Evolutionary conservation across 2,329 filamentous ascomycete species (phyloP).

Genomic region (Chaetomium strumarium): DNA sequence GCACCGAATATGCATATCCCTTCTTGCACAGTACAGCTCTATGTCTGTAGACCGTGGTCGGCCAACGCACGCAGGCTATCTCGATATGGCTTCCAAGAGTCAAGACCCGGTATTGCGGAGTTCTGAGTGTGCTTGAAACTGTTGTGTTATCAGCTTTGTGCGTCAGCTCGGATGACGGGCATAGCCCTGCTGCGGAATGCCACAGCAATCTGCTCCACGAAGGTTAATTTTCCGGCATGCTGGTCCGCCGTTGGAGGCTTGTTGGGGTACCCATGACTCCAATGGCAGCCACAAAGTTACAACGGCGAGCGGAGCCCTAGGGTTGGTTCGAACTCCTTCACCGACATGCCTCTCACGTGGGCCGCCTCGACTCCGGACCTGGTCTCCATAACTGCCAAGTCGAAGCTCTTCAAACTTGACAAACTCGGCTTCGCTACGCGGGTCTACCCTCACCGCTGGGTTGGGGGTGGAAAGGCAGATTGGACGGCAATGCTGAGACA

Average conservation of each 20-base stretch:
- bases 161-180: neutral
- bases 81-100: neutral
- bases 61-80: neutral
- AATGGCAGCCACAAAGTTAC: slow-evolving; percentile 6
- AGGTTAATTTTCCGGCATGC: slow-evolving; percentile 17
- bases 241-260: slow-evolving; percentile 18
- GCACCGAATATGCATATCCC: too few relatives aligned
- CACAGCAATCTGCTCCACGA: neutral
- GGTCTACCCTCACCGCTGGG: slow-evolving; percentile 14
- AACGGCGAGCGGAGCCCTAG: slow-evolving; percentile 7
- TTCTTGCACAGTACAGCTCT: too few relatives aligned
- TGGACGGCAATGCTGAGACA: slow-evolving; percentile 20
- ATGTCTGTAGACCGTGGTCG: neutral
- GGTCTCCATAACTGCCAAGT: slow-evolving; percentile 8
- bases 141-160: neutral
- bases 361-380: slow-evolving; percentile 6
- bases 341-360: slow-evolving; percentile 11
- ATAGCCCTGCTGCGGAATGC: neutral
- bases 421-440: neutral
- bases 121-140: neutral
- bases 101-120: neutral
- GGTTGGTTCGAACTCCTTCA: slow-evolving; percentile 13
- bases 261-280: too few relatives aligned
- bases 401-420: neutral
- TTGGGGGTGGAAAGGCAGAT: slow-evolving; percentile 12